phyloP scores from a whole-genome alignment of 1,284 basidiomycete genomes.

The Cutaneotrichosporon sp. region DNA sequence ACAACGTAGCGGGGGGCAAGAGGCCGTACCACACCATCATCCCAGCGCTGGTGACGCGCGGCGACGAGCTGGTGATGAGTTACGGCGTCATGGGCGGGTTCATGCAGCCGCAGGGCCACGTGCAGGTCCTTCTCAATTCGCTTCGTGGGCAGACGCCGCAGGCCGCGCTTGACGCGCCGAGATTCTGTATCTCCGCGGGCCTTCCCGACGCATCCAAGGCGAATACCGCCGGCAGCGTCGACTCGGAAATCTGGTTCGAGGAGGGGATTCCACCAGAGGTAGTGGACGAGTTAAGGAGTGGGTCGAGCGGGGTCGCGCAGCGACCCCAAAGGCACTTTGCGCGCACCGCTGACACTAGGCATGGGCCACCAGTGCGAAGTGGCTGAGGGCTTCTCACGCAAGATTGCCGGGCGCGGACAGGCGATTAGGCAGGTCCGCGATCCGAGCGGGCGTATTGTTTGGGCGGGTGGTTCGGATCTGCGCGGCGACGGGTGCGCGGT shows the following conservation, averaged over 20 bases:
- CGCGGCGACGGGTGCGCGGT: slow-evolving; percentile 82
- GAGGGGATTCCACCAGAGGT: slow-evolving; percentile 63
- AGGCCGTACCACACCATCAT: slow-evolving; percentile 95
- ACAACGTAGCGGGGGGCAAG: slow-evolving; percentile 73
- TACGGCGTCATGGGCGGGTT: slow-evolving; percentile 79
- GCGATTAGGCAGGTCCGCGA: slow-evolving; percentile 73
- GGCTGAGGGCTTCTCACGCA: slow-evolving; percentile 59
- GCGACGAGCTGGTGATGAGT: slow-evolving; percentile 74
- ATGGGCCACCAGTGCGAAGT: slow-evolving; percentile 81
- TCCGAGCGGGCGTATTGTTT: slow-evolving; percentile 61
- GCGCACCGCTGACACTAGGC: slow-evolving; percentile 47
- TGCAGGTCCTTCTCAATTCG: slow-evolving; percentile 70
- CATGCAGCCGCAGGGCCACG: slow-evolving; percentile 25
- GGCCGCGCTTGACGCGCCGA: slow-evolving; percentile 78
- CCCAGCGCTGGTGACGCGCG: slow-evolving; percentile 68
- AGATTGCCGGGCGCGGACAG: slow-evolving; percentile 82
- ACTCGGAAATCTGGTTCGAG: slow-evolving; percentile 74
- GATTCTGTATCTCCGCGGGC: slow-evolving; percentile 86
- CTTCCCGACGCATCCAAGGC: slow-evolving; percentile 58
- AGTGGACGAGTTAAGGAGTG: slow-evolving; percentile 56
- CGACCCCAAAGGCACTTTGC: too few species aligned
- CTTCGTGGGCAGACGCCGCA: slow-evolving; percentile 74
- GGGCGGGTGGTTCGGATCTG: slow-evolving; percentile 83
- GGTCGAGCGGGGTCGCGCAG: background rate
- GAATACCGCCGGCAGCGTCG: slow-evolving; percentile 55